Percentiles rank a stretch among this genome's conserved stretches.
Conservation (phyloP, 192 early-diverging fungal species). For the Diversispora eburnea region DNA sequence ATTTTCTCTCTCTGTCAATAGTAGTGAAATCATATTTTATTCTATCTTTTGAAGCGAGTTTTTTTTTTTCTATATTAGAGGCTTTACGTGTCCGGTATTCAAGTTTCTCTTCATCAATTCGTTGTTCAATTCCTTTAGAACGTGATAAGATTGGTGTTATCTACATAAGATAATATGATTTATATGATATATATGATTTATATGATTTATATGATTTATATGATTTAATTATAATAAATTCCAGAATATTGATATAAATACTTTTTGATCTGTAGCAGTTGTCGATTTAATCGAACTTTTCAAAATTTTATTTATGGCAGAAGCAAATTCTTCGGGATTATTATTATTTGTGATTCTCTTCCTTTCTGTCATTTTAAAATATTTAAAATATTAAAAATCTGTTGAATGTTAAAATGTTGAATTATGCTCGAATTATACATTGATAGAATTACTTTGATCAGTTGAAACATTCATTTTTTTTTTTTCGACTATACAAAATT, state of each 20-base stretch:
- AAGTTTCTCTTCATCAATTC: constrained; percentile 79
- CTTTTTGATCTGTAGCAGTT: background rate
- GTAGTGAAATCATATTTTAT: constrained; percentile 71
- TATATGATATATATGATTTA: background rate
- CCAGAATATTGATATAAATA: too few relatives aligned
- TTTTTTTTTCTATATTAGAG: constrained; percentile 68
- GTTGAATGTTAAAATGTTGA: background rate
- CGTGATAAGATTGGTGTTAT: constrained; percentile 77
- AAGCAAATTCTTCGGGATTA: constrained; percentile 2
- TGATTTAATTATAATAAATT: background rate
- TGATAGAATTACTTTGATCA: background rate
- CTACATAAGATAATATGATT: background rate
- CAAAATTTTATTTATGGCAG: constrained; percentile 17
- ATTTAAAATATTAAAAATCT: background rate
- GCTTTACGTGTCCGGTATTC: constrained; percentile 80
- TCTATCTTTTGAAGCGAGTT: constrained; percentile 60
- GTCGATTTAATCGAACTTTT: constrained; percentile 5
- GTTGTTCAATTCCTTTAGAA: constrained; percentile 74
- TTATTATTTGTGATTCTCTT: background rate
- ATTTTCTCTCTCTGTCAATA: constrained; percentile 83
- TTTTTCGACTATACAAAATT: too few relatives aligned
- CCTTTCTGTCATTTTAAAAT: constrained; percentile 11
- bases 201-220: background rate
- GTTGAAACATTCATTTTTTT: background rate
- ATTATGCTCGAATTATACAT: background rate